Conservation (phyloP, 345 rosid genomes). For the Erucastrum elatum region DNA sequence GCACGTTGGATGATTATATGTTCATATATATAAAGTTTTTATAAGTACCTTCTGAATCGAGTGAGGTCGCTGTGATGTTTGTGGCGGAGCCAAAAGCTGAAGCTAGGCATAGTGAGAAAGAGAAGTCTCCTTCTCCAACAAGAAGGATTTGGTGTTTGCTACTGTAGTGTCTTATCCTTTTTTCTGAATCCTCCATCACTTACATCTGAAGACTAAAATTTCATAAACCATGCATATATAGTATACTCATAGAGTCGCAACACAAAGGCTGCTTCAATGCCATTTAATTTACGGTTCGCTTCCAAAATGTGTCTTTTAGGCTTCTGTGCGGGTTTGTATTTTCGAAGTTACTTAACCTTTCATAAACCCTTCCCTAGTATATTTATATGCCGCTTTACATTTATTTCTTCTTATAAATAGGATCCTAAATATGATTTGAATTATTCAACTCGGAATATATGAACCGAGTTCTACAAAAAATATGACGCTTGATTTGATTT, state of each 20-base stretch:
- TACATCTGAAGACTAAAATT: neutral
- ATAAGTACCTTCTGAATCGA: constrained; percentile 47
- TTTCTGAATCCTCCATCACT: constrained; percentile 30
- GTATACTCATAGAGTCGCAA: neutral
- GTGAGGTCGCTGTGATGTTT: constrained; percentile 62
- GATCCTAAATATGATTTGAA: neutral
- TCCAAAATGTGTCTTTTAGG: constrained; percentile 16
- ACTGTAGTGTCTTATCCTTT: constrained; percentile 48
- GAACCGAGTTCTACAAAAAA: neutral
- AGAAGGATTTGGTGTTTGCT: constrained; percentile 50
- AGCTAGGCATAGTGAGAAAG: constrained; percentile 56
- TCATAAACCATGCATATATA: no score
- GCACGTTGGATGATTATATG: neutral
- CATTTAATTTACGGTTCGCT: constrained; percentile 3
- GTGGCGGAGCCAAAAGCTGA: constrained; percentile 54
- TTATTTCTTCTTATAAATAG: neutral
- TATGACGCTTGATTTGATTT: no score
- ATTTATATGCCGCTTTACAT: neutral
- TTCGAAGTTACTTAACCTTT: constrained; percentile 15
- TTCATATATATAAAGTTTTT: neutral
- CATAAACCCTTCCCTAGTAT: constrained; percentile 1
- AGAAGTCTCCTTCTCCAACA: constrained; percentile 70
- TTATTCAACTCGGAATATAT: no score
- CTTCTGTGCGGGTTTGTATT: constrained; percentile 22
- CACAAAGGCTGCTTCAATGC: constrained; percentile 7